Conservation (phyloP, 179 eudicot genomes). For the Carnegiea gigantea region DNA sequence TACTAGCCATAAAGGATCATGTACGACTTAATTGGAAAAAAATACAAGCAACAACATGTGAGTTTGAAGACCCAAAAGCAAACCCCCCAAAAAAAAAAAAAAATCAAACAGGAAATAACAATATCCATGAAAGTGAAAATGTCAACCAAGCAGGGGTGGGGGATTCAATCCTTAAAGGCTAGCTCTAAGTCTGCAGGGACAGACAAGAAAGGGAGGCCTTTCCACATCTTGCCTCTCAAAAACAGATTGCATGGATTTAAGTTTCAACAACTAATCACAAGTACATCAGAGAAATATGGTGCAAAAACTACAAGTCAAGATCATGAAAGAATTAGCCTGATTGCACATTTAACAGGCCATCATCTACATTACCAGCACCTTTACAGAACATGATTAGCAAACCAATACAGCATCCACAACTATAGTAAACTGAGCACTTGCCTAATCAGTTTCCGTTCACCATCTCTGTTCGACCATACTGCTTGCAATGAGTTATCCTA, state of each 20-base stretch:
- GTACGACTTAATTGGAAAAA: background rate
- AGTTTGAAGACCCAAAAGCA: background rate
- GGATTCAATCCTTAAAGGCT: no score
- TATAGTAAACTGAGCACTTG: background rate
- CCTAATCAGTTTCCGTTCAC: constrained; percentile 56
- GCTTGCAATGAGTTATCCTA: constrained; percentile 90
- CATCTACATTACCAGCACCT: no score
- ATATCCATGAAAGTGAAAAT: background rate
- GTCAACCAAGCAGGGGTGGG: background rate
- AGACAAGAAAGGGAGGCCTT: no score
- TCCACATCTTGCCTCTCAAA: no score
- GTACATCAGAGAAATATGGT: no score
- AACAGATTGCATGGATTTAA: no score
- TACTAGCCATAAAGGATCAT: background rate
- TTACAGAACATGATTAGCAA: background rate
- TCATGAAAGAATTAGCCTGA: no score
- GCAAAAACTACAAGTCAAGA: no score
- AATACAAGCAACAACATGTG: background rate
- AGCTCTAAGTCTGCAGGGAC: no score
- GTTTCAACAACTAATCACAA: no score
- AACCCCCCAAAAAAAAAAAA: background rate
- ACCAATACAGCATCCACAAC: background rate
- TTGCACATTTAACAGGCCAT: no score
- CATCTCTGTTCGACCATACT: constrained; percentile 49
- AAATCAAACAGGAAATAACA: no score